phyloP scores from a whole-genome alignment of 2,329 filamentous ascomycete species.

The Phialemonium atrogriseum region DNA sequence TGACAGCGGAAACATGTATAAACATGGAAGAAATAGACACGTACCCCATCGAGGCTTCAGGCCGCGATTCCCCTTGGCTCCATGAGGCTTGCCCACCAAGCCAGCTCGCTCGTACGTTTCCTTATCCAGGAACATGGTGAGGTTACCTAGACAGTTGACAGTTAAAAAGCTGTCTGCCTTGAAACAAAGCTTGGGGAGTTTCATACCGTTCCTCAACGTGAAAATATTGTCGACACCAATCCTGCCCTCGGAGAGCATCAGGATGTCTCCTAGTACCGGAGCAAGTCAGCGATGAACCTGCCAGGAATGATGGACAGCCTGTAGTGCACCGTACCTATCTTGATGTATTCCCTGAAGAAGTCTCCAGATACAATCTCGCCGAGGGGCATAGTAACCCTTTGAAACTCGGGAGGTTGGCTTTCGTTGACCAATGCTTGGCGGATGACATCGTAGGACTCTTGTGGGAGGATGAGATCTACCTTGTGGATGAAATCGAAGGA shows the following conservation, averaged over 20 bases:
- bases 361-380: constrained; percentile 61
- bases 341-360: constrained; percentile 82
- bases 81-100: constrained; percentile 62
- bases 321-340: constrained; percentile 61
- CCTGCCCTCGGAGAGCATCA: constrained; percentile 77
- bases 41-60: constrained; percentile 67
- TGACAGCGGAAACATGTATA: not conserved
- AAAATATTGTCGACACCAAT: constrained; percentile 65
- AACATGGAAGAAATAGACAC: constrained; percentile 12
- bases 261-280: constrained; percentile 54
- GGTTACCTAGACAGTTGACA: constrained; percentile 42
- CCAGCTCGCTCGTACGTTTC: constrained; percentile 78
- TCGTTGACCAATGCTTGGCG: constrained; percentile 38
- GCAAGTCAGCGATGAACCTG: not conserved
- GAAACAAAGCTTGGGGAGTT: too few species aligned
- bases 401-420: constrained; percentile 41
- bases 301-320: too few species aligned
- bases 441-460: constrained; percentile 48
- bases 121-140: constrained; percentile 72
- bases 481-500: constrained; percentile 61
- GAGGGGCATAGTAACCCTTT: constrained; percentile 64
- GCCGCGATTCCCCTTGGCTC: constrained; percentile 47
- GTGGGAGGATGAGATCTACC: constrained; percentile 62
- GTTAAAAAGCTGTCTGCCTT: not conserved
- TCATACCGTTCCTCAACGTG: constrained; percentile 57